Evolutionary conservation across 2,329 filamentous ascomycete genomes (phyloP).

Genomic region (Graphilbum ipis-grandicollis): DNA sequence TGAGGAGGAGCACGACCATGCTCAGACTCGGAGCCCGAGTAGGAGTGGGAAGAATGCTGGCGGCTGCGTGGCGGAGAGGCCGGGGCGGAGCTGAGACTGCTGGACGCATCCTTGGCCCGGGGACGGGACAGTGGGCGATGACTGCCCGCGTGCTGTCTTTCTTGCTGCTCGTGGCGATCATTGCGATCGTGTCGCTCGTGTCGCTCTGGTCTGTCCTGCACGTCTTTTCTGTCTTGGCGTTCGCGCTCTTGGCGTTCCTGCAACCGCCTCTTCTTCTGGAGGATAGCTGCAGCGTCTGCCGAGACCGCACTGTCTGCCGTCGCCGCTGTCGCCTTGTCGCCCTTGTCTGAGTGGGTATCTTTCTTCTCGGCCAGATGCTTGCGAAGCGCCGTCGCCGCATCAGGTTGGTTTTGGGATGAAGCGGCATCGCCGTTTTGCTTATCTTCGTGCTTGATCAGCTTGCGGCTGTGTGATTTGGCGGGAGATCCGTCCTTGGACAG

Average conservation of each 20-base stretch:
- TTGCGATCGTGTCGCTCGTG: not conserved
- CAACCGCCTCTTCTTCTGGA: slow-evolving; percentile 34
- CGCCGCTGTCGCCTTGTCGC: slow-evolving; percentile 7
- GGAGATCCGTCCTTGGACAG: slow-evolving; percentile 48
- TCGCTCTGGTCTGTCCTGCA: slow-evolving; percentile 5
- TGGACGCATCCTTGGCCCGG: slow-evolving; percentile 32
- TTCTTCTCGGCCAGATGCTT: slow-evolving; percentile 9
- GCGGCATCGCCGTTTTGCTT: slow-evolving; percentile 35
- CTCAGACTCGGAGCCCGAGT: slow-evolving; percentile 40
- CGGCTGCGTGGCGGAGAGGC: slow-evolving; percentile 30
- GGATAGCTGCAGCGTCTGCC: slow-evolving; percentile 16
- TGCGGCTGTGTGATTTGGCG: slow-evolving; percentile 34
- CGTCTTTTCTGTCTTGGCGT: not conserved
- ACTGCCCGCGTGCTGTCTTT: not conserved
- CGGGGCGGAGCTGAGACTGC: slow-evolving; percentile 40
- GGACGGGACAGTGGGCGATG: not conserved
- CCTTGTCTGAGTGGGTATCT: slow-evolving; percentile 4
- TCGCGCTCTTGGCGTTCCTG: slow-evolving; percentile 10
- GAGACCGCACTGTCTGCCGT: slow-evolving; percentile 16
- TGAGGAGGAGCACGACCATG: slow-evolving; percentile 22
- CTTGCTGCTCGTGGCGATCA: not conserved
- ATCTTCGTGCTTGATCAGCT: slow-evolving; percentile 48
- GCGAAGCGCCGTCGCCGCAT: not conserved
- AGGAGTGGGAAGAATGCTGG: slow-evolving; percentile 20
- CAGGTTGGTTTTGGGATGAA: not conserved